Evolutionary conservation across 2,329 filamentous ascomycete species (phyloP).

Genomic region (Colletotrichum costaricense): DNA sequence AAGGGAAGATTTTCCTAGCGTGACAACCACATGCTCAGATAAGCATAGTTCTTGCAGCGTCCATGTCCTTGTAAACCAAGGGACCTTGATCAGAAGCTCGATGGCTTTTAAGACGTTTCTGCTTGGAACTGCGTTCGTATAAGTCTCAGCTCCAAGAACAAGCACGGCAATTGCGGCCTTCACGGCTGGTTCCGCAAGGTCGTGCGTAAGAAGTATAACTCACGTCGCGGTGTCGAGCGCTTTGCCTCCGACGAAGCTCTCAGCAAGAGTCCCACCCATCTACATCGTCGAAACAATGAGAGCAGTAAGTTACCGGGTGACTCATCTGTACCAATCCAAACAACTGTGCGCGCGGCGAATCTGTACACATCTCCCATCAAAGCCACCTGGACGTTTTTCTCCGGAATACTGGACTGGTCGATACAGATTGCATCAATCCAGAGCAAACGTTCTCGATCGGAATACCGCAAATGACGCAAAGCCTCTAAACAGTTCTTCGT

Average conservation of each 20-base stretch:
- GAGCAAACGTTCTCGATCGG: not conserved
- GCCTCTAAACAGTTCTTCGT: not conserved
- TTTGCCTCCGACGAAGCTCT: not conserved
- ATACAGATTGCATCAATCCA: not conserved
- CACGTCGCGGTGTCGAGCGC: not conserved
- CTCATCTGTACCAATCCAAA: not conserved
- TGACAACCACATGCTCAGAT: not conserved
- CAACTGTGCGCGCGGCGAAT: not conserved
- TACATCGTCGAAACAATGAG: not conserved
- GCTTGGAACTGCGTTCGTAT: not conserved
- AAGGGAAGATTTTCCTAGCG: not conserved
- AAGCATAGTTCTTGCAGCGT: not conserved
- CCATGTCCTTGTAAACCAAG: not conserved
- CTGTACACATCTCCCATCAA: not conserved
- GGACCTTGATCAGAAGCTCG: not conserved
- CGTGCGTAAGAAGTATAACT: not conserved
- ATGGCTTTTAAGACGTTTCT: not conserved
- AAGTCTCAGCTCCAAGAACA: not conserved
- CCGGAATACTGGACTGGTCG: not conserved
- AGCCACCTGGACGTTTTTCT: not conserved
- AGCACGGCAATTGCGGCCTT: not conserved
- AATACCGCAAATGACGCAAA: not conserved
- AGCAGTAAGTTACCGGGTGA: not conserved
- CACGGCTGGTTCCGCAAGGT: not conserved
- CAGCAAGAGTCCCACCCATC: not conserved